Evolutionary conservation across 2,329 filamentous ascomycete species (phyloP).

Genomic region (Zopfia rhizophila): DNA sequence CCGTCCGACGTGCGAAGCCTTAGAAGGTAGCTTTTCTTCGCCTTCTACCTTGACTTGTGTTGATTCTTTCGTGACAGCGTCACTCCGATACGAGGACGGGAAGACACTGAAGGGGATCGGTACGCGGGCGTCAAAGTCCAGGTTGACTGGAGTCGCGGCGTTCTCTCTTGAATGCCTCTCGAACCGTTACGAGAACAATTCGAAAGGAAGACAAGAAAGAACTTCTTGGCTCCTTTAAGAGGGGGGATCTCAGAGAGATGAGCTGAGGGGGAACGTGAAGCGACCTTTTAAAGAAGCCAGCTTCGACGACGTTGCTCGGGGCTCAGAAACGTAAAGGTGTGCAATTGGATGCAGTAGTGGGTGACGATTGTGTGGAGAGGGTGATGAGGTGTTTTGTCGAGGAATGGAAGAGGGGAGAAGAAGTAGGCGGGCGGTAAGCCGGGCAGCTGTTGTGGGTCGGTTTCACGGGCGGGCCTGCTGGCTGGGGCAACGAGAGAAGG

Average conservation of each 20-base stretch:
- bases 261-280: constrained; percentile 22
- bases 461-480: constrained; percentile 26
- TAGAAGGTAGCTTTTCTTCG: constrained; percentile 80
- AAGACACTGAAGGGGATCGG: constrained; percentile 99
- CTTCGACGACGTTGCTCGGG: constrained; percentile 36
- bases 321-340: constrained; percentile 40
- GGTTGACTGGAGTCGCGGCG: constrained; percentile 86
- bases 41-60: constrained; percentile 86
- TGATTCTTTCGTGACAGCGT: constrained; percentile 69
- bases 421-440: constrained; percentile 48
- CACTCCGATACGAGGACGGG: constrained; percentile 94
- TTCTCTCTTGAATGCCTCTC: constrained; percentile 77
- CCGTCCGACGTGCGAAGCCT: constrained; percentile 89
- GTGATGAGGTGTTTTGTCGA: constrained; percentile 39
- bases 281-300: constrained; percentile 37
- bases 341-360: constrained; percentile 53
- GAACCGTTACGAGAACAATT: constrained; percentile 60
- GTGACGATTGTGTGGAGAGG: constrained; percentile 47
- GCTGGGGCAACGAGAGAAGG: constrained; percentile 10
- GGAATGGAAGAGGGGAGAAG: constrained; percentile 41
- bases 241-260: constrained; percentile 40
- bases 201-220: constrained; percentile 76
- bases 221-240: constrained; percentile 56
- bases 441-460: constrained; percentile 38
- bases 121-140: constrained; percentile 99